Evolutionary conservation across 2,329 filamentous ascomycete genomes (phyloP), one percentile per base, ranked within the genome.

Genomic region (Colletotrichum sp.): DNA sequence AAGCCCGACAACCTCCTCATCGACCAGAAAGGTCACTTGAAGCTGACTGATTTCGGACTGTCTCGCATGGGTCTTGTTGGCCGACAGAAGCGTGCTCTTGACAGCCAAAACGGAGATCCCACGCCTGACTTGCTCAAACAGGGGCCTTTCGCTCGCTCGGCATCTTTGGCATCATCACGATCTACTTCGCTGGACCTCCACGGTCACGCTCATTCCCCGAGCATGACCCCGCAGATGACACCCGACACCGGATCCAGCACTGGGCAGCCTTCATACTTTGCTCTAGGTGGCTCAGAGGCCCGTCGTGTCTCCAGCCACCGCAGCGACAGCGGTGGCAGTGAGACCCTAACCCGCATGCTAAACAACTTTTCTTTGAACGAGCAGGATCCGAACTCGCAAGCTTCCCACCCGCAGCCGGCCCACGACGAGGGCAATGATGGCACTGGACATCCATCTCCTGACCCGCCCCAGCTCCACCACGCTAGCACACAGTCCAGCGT

Each of bases 1-100:
- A 99, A 99, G 85, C 97, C 97, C 1, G 97, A 99, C 83, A 99
- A 99, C 82, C 90, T 99, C 36, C 90, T 99, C 68, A 99, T 99
- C 80, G 98, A 99, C 82, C 95, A 98, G 80, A 98, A 96, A 81
- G 97, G 97, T 3, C 97, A 99, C 85, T 87, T 99, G 73, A 99
- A 99, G 85, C 89, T 99, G 80, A 99, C 98, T 2, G 97, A 99
- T 84, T 99, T 99, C 86, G 97, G 97, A 76, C 89, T 99, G 30
- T 99, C 97, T 15, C 93, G 97, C 32, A 99, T 99, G 96, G 98
- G 97, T 82, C 88, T 99, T 78, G 94, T 99, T 77, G 97, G 97
- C 75, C 94, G 97, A 80, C 97, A 99, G 85, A 99, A 99, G 87
- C 93, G 97, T 80, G 95, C 96, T 26, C 89, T 98, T 64, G 97